These are phyloP conservation scores for Saturnispora dispora DNA, from an alignment of 805 yeast species.

Conservation along the genomic window DNA sequence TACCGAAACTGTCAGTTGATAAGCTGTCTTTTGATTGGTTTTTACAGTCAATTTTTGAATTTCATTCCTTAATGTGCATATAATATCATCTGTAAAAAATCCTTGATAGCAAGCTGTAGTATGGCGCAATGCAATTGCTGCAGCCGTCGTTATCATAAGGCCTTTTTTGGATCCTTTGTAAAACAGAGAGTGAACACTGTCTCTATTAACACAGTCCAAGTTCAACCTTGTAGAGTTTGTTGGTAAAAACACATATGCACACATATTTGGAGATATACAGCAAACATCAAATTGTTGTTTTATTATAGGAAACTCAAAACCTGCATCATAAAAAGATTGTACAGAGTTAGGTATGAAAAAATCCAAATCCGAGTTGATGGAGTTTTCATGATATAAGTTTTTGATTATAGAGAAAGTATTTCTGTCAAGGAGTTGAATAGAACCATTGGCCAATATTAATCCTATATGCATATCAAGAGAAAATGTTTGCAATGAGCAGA, in stretches of 20 bases:
- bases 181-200: conserved; percentile 9
- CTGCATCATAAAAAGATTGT: conserved; percentile 38
- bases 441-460: conserved; percentile 35
- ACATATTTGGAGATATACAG: conserved; percentile 43
- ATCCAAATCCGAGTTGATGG: neutral
- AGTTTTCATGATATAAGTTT: conserved; percentile 12
- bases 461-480: conserved; percentile 34
- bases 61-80: conserved; percentile 46
- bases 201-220: conserved; percentile 17
- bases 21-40: conserved; percentile 20
- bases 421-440: conserved; percentile 38
- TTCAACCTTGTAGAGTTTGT: conserved; percentile 17
- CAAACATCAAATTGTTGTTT: conserved; percentile 27
- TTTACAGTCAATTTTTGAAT: conserved; percentile 24
- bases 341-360: neutral
- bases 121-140: conserved; percentile 56
- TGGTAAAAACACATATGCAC: conserved; percentile 32
- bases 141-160: conserved; percentile 37
- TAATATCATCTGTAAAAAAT: conserved; percentile 59
- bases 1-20: conserved; percentile 33
- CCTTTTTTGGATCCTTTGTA: conserved; percentile 20
- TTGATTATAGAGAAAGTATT: conserved; percentile 19
- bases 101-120: conserved; percentile 64
- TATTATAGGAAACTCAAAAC: conserved; percentile 39
- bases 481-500: conserved; percentile 25